Evolutionary conservation across 73 alveolate species (phyloP).

Genomic region (Halteria grandinella): DNA sequence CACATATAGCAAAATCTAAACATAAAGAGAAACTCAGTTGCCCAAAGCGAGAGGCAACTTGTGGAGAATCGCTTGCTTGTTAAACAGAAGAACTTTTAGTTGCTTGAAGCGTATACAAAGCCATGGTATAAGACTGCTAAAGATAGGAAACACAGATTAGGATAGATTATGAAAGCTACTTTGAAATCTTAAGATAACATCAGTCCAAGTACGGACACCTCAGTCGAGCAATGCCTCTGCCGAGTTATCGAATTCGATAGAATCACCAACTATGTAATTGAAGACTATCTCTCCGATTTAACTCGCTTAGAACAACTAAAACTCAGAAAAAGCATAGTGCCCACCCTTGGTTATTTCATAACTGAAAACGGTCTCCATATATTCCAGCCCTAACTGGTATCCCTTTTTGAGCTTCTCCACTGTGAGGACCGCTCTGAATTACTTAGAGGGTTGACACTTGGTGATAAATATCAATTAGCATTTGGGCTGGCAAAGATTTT

Average conservation of each 20-base stretch:
- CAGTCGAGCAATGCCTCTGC: too few relatives aligned
- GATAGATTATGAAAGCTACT: conserved; percentile 66
- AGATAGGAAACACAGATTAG: conserved; percentile 68
- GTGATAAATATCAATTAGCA: conserved; percentile 61
- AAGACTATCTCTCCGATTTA: conserved; percentile 57
- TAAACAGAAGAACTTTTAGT: conserved; percentile 10
- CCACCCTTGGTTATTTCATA: conserved; percentile 53
- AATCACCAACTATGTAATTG: conserved; percentile 74
- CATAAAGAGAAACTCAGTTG: neutral
- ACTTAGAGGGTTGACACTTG: conserved; percentile 40
- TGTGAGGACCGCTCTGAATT: conserved; percentile 22
- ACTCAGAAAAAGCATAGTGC: conserved; percentile 24
- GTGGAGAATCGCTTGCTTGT: neutral
- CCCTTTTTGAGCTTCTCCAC: conserved; percentile 68
- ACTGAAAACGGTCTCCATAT: conserved; percentile 49
- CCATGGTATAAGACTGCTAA: conserved; percentile 34
- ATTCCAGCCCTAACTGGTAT: conserved; percentile 55
- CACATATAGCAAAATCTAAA: neutral
- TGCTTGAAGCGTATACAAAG: conserved; percentile 3
- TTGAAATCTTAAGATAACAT: too few relatives aligned
- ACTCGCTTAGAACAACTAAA: conserved; percentile 41
- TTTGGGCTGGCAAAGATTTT: conserved; percentile 63
- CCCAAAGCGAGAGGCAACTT: neutral
- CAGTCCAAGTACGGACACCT: too few relatives aligned
- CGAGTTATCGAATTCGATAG: conserved; percentile 77